Evolutionary conservation across 163 green algal species (phyloP).

Genomic region (Scenedesmus sp.): DNA sequence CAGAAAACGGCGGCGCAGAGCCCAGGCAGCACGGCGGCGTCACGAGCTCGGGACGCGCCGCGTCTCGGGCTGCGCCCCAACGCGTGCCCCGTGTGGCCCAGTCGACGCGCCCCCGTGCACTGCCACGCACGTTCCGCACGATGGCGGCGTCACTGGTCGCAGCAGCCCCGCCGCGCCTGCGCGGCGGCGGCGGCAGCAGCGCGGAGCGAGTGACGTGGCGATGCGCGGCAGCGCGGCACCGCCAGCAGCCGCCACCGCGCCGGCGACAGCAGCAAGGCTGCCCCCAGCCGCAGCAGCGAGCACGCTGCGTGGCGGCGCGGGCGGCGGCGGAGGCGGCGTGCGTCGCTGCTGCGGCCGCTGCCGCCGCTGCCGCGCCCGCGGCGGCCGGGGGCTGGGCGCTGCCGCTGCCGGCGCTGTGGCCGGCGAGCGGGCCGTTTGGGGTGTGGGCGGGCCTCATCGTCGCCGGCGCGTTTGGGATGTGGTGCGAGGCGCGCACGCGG

Average conservation of each 20-base stretch:
- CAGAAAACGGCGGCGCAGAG: no score
- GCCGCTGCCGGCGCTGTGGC: constrained; percentile 15
- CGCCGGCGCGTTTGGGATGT: constrained; percentile 67
- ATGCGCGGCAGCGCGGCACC: no score
- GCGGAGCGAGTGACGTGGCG: no score
- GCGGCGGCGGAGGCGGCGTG: background rate
- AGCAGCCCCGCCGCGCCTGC: no score
- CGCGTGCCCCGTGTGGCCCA: no score
- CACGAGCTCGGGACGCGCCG: no score
- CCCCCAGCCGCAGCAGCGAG: background rate
- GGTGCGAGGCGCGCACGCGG: constrained; percentile 57
- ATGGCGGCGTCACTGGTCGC: no score
- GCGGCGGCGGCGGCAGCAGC: no score
- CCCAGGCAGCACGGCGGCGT: no score
- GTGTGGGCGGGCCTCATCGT: constrained; percentile 64
- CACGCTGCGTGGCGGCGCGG: background rate
- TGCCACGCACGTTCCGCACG: no score
- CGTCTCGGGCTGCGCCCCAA: no score
- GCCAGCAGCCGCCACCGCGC: background rate
- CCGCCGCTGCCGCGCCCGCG: background rate
- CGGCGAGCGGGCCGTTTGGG: constrained; percentile 50
- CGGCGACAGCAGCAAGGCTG: background rate
- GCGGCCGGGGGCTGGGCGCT: background rate
- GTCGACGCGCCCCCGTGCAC: no score
- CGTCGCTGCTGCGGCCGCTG: constrained; percentile 7